Percentiles rank a stretch among this genome's conserved stretches.
phyloP scores from a whole-genome alignment of 352 stramenopile genomes.

The Phytophthora sansomeana region DNA sequence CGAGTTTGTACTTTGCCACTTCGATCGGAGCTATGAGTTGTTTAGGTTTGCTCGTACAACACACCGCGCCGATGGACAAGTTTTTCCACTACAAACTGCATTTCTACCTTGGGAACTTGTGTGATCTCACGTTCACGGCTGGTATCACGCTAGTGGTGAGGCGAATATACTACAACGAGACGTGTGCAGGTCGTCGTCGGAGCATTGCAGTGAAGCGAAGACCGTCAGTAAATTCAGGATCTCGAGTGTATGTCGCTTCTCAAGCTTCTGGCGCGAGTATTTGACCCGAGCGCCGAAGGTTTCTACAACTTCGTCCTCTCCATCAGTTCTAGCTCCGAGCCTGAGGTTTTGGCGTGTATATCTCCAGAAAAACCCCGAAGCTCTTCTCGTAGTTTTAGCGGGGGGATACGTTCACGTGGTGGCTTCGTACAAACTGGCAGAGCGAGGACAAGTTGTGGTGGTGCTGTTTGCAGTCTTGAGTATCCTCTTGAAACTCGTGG shows the following conservation, averaged over 20 bases:
- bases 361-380: not conserved
- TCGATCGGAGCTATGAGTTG: constrained; percentile 7
- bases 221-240: not conserved
- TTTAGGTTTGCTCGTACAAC: constrained; percentile 18
- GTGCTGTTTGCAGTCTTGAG: constrained; percentile 10
- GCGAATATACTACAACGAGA: constrained; percentile 22
- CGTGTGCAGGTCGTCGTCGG: not conserved
- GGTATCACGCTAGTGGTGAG: constrained; percentile 1
- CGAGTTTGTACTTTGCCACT: not conserved
- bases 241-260: not conserved
- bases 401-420: constrained; percentile 27
- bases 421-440: constrained; percentile 3
- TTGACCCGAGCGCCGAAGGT: no score
- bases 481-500: constrained; percentile 34
- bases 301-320: no score
- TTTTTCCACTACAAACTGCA: constrained; percentile 29
- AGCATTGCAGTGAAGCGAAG: not conserved
- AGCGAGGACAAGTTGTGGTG: constrained; percentile 3
- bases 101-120: constrained; percentile 36
- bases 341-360: constrained; percentile 12
- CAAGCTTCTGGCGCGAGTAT: no score
- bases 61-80: constrained; percentile 17
- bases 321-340: not conserved
- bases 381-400: constrained; percentile 11
- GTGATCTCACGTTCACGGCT: constrained; percentile 6